Percentiles rank a stretch among this genome's conserved stretches.
Conservation (phyloP, 306 rosid species). For the Vicia sativa region DNA sequence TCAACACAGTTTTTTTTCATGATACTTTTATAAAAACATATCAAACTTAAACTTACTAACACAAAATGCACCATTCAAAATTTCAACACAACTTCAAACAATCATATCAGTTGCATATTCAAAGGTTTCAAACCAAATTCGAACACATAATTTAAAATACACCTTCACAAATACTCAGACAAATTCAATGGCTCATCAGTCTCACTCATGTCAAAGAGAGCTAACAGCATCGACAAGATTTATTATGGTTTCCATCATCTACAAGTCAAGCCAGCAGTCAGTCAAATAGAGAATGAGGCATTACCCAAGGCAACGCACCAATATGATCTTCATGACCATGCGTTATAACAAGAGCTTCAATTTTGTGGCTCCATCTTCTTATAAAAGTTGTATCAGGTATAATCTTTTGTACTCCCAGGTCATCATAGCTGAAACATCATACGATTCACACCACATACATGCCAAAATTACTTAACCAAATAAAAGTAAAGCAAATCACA, state of each 20-base stretch:
- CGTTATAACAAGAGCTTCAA: slow-evolving; percentile 91
- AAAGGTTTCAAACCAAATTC: too few relatives aligned
- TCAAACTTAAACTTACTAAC: too few relatives aligned
- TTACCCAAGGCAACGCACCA: slow-evolving; percentile 99
- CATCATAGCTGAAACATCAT: slow-evolving; percentile 73
- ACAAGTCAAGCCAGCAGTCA: slow-evolving; percentile 28
- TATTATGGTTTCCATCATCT: not conserved
- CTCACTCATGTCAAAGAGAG: slow-evolving; percentile 16
- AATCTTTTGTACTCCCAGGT: slow-evolving; percentile 96
- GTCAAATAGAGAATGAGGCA: slow-evolving; percentile 52
- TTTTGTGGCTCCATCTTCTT: slow-evolving; percentile 94
- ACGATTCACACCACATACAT: slow-evolving; percentile 4
- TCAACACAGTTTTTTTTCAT: too few relatives aligned
- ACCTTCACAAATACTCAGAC: slow-evolving; percentile 20
- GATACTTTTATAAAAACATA: too few relatives aligned
- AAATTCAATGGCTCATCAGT: not conserved
- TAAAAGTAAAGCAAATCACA: slow-evolving; percentile 28
- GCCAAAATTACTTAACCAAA: slow-evolving; percentile 37
- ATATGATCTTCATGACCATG: slow-evolving; percentile 99
- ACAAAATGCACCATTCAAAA: too few relatives aligned
- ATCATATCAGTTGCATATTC: too few relatives aligned
- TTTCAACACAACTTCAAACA: too few relatives aligned
- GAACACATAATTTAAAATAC: slow-evolving; percentile 14
- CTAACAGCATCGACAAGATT: not conserved
- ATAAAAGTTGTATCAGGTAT: slow-evolving; percentile 96